Conservation (phyloP, 257 asterid species). For the Gentiana macrophylla region DNA sequence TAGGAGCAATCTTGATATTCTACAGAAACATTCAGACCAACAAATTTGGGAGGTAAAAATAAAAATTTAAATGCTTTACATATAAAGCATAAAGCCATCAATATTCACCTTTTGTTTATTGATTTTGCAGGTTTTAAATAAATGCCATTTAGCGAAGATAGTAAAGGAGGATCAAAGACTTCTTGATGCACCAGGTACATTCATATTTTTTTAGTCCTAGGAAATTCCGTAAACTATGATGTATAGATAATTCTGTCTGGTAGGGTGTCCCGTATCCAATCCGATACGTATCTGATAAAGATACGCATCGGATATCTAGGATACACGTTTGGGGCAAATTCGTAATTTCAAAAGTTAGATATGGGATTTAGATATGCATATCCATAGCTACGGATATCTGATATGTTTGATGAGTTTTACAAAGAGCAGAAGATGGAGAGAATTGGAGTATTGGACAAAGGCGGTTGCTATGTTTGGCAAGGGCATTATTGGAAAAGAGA, state of each 20-base stretch:
- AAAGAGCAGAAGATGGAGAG: constrained; percentile 88
- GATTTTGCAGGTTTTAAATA: constrained; percentile 40
- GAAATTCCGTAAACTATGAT: too few species aligned
- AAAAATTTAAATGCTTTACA: neutral
- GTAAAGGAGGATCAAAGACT: constrained; percentile 55
- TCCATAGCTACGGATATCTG: neutral
- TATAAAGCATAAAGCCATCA: neutral
- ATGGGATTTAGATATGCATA: neutral
- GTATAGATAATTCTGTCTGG: too few species aligned
- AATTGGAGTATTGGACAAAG: constrained; percentile 84
- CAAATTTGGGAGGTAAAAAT: constrained; percentile 65
- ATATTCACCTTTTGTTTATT: neutral
- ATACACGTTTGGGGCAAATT: too few species aligned
- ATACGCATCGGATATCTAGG: too few species aligned
- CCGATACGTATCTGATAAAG: too few species aligned
- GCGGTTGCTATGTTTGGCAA: constrained; percentile 68
- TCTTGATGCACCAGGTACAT: constrained; percentile 66
- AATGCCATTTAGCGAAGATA: constrained; percentile 53
- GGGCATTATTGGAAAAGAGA: constrained; percentile 55
- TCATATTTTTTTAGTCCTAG: neutral
- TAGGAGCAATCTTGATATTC: constrained; percentile 39
- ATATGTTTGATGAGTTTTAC: constrained; percentile 5
- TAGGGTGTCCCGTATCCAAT: too few species aligned
- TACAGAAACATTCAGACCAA: constrained; percentile 29
- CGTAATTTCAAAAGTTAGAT: neutral